Evolutionary conservation across 345 rosid genomes (phyloP), one percentile per base, ranked within the genome.

Genomic region (Aegle marmelos): DNA sequence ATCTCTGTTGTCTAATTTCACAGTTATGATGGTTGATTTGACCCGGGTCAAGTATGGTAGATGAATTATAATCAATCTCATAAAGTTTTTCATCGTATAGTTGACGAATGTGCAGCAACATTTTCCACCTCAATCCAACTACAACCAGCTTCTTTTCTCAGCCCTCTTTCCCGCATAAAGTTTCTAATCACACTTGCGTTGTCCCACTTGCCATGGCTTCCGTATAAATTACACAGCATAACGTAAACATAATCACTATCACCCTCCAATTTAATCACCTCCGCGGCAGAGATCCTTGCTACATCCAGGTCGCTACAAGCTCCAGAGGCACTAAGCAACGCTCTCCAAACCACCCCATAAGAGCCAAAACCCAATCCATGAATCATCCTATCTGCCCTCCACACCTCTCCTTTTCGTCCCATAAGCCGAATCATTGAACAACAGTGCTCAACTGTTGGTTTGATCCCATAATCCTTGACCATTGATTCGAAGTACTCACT

Each of bases 361-460:
- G 79, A 74, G 57, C 82, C 85, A 41, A 94, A 89, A 25, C 84
- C 86, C 4, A 90, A 87, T 36, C 82, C 85, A 53, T 86, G 72
- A 31, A 90, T 89, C 83, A 86, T 79, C 79, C 60, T 83, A 76
- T 33, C 75, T 1, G 91, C 94, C 60, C 79, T 76, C 80, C 70
- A 19, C 13, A 79, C 70, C 70, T 90, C 89, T 73, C 96, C 88
- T 68, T 84, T 85, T 70, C 81, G 89, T 30, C 92, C 92, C 89
- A 94, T 74, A 39, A 89, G 79, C 75, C 92, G 87, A 56, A 91
- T 86, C 80, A 93, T 84, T 10, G 95, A 86, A 82, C 95, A 93
- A 30, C 93, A 88, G 41, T 91, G 97, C 87, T 94, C 90, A 57
- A 83, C 70, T 7, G 82, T 84, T 65, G 97, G 97, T 76, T 83